These are phyloP conservation scores for Coemansia sp. DNA, from an alignment of 192 early-diverging fungal genomes.

Conservation along the genomic window DNA sequence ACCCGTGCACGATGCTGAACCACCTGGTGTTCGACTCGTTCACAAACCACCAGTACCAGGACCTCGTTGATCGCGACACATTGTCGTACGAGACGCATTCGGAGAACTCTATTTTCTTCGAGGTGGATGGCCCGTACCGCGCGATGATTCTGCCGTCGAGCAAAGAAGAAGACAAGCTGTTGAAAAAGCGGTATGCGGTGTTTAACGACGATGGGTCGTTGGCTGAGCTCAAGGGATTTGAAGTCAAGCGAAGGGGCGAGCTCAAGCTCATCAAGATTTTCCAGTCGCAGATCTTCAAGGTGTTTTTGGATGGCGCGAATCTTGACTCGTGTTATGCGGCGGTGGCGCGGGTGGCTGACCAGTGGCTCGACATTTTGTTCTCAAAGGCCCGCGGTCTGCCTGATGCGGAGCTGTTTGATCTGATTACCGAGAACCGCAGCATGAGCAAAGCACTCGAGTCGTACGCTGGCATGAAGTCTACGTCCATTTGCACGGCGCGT, in stretches of 20 bases:
- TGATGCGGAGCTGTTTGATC: slow-evolving; percentile 89
- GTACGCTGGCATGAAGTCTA: slow-evolving; percentile 94
- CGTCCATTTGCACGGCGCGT: slow-evolving; percentile 91
- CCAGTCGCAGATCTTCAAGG: slow-evolving; percentile 90
- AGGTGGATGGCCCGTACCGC: slow-evolving; percentile 97
- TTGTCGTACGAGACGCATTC: slow-evolving; percentile 66
- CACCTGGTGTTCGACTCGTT: slow-evolving; percentile 94
- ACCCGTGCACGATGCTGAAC: slow-evolving; percentile 98
- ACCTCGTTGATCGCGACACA: slow-evolving; percentile 60
- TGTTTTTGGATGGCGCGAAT: slow-evolving; percentile 85
- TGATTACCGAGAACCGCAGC: slow-evolving; percentile 96
- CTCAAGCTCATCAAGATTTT: slow-evolving; percentile 98
- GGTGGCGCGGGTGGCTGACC: slow-evolving; percentile 87
- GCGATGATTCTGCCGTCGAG: slow-evolving; percentile 98
- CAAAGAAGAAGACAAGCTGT: slow-evolving; percentile 90
- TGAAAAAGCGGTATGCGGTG: slow-evolving; percentile 99
- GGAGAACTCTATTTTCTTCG: slow-evolving; percentile 98
- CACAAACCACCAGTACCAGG: slow-evolving; percentile 97
- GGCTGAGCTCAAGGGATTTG: slow-evolving; percentile 98
- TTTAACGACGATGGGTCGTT: slow-evolving; percentile 93
- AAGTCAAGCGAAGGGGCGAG: slow-evolving; percentile 98
- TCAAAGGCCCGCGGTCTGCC: slow-evolving; percentile 75
- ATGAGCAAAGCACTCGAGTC: slow-evolving; percentile 94
- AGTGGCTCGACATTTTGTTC: slow-evolving; percentile 94
- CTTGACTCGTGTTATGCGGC: slow-evolving; percentile 85